Conservation (phyloP, 495 filamentous ascomycete species). For the Lasiosphaeriaceae sp. region DNA sequence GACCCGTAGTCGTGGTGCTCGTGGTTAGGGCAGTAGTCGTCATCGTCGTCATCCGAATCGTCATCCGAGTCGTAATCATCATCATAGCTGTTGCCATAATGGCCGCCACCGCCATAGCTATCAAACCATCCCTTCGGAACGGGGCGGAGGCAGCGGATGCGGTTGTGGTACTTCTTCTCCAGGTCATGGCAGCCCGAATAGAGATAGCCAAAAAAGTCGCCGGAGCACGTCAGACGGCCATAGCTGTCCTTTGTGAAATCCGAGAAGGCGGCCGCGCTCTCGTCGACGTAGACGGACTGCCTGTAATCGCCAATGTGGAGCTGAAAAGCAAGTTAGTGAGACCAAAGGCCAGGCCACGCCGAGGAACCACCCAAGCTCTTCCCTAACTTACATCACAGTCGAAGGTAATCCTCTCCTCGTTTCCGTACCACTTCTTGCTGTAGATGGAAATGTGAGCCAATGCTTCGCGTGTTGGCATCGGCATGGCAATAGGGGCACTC, state of each 20-base stretch:
- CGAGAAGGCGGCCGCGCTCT: slow-evolving; percentile 14
- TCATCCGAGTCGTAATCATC: neutral
- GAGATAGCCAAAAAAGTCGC: slow-evolving; percentile 17
- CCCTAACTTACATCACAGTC: slow-evolving; percentile 16
- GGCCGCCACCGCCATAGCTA: neutral
- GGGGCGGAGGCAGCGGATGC: slow-evolving; percentile 15
- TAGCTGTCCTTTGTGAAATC: slow-evolving; percentile 7
- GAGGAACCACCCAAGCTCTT: neutral
- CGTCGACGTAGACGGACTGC: slow-evolving; percentile 14
- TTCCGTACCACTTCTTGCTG: slow-evolving; percentile 8
- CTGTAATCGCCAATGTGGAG: slow-evolving; percentile 9
- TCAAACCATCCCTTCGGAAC: slow-evolving; percentile 16
- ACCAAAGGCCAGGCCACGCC: neutral
- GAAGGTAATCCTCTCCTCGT: slow-evolving; percentile 14
- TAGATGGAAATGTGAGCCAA: neutral
- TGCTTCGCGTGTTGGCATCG: neutral
- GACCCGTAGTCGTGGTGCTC: neutral
- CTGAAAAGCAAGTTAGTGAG: neutral
- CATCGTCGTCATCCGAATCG: slow-evolving; percentile 8
- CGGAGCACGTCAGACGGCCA: slow-evolving; percentile 13
- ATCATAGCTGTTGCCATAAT: neutral
- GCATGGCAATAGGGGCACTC: neutral
- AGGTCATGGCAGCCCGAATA: slow-evolving; percentile 14
- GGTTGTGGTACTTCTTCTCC: slow-evolving; percentile 9
- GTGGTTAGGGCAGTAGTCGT: slow-evolving; percentile 3